A percentile compares a stretch with the other conserved stretches of the same genome.
Evolutionary conservation across 2,329 filamentous ascomycete genomes (phyloP).

Genomic region (Epicoccum sorghinum): DNA sequence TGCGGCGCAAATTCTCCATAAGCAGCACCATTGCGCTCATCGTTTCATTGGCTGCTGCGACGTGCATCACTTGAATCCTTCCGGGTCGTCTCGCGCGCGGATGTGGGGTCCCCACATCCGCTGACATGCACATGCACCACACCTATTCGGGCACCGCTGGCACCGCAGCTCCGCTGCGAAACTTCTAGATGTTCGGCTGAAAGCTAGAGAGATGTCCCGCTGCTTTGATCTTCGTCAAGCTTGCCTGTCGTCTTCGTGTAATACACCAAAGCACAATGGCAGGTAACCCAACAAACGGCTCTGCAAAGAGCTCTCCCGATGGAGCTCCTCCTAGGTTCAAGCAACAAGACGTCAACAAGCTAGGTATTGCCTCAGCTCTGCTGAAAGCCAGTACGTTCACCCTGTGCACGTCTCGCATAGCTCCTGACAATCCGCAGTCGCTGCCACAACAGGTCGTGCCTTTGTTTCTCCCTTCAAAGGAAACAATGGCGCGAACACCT

Average conservation of each 20-base stretch:
- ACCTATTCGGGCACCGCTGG: too few species aligned
- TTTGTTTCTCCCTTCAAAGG: slow-evolving; percentile 47
- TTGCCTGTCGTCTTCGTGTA: not conserved
- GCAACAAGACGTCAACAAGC: slow-evolving; percentile 36
- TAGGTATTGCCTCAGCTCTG: slow-evolving; percentile 40
- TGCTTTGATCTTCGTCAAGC: too few species aligned
- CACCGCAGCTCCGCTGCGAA: too few species aligned
- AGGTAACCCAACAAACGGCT: not conserved
- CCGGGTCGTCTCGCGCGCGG: slow-evolving; percentile 1
- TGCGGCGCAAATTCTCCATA: too few species aligned
- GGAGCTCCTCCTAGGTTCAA: slow-evolving; percentile 5
- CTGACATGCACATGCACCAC: slow-evolving; percentile 2
- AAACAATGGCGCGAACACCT: slow-evolving; percentile 41
- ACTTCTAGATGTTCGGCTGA: too few species aligned
- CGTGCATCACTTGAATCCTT: not conserved
- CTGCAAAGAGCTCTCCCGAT: not conserved
- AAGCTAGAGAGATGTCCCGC: too few species aligned
- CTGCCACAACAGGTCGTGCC: slow-evolving; percentile 42
- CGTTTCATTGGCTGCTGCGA: not conserved
- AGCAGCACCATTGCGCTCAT: too few species aligned
- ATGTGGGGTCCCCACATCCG: slow-evolving; percentile 12
- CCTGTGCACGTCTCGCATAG: not conserved
- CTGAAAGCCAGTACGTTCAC: slow-evolving; percentile 37
- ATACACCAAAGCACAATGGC: not conserved
- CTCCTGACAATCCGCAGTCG: slow-evolving; percentile 22